Percentiles rank a stretch among this genome's conserved stretches.
Evolutionary conservation across 371 early-diverging fungal species (phyloP).

Genomic region (Mortierella sp.): DNA sequence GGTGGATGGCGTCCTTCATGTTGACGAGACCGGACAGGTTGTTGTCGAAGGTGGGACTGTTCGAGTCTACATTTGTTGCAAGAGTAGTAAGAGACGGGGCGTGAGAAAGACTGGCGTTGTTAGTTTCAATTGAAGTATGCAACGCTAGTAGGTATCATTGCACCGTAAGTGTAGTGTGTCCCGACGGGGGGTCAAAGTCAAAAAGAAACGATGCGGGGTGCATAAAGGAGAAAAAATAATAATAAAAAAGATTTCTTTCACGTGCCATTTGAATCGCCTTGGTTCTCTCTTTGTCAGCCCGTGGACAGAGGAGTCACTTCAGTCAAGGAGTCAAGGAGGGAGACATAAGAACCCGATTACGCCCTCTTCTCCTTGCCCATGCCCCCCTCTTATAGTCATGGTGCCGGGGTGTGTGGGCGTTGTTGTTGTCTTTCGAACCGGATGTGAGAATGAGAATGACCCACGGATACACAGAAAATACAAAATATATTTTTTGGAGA

Average conservation of each 20-base stretch:
- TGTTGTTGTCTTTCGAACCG: neutral
- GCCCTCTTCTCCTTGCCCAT: neutral
- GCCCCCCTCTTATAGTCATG: neutral
- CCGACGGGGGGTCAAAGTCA: no score
- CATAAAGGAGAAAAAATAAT: neutral
- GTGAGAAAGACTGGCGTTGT: neutral
- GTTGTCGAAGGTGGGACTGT: constrained; percentile 95
- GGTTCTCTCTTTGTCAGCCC: neutral
- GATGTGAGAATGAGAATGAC: neutral
- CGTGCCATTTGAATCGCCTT: neutral
- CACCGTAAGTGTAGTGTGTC: neutral
- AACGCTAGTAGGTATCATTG: neutral
- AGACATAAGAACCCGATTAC: neutral
- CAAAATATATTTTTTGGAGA: neutral
- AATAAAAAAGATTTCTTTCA: neutral
- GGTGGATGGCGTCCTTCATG: constrained; percentile 91
- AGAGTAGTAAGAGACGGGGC: neutral
- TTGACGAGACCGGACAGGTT: constrained; percentile 91
- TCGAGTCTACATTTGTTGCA: constrained; percentile 78
- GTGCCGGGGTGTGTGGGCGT: neutral
- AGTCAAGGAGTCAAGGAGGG: neutral
- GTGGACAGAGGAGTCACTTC: neutral
- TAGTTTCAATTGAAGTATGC: neutral
- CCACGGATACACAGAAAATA: neutral
- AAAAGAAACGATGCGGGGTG: neutral